phyloP scores from a whole-genome alignment of 257 asterid species.

The Solanum habrochaites region DNA sequence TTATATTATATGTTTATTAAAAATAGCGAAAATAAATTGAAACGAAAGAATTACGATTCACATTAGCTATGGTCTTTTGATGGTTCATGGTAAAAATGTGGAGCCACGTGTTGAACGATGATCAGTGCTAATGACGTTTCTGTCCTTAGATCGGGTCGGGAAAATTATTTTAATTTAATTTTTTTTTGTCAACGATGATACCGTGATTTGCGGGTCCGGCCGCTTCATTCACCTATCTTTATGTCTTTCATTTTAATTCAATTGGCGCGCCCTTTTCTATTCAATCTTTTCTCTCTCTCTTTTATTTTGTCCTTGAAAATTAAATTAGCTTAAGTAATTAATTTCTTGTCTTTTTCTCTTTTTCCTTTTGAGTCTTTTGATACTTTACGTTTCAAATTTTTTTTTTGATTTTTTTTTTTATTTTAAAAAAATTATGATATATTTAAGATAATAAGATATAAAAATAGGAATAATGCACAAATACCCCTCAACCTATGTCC shows the following conservation, averaged over 20 bases:
- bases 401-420: not conserved
- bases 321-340: not conserved
- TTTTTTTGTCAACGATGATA: not conserved
- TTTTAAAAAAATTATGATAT: no score
- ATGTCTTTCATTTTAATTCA: not conserved
- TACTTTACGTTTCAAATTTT: not conserved
- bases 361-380: not conserved
- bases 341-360: not conserved
- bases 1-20: no score
- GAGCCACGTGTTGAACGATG: constrained; percentile 23
- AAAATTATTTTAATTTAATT: not conserved
- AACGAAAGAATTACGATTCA: not conserved
- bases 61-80: not conserved
- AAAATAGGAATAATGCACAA: no score
- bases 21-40: accelerated
- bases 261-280: not conserved
- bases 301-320: not conserved
- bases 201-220: not conserved
- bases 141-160: not conserved
- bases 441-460: not conserved
- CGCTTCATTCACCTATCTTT: not conserved
- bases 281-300: not conserved
- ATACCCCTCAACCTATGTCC: no score
- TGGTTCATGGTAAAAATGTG: not conserved
- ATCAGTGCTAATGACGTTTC: not conserved